Base-by-base conservation (phyloP, 208 protist species). In the Trypanosoma cruzi region DNA sequence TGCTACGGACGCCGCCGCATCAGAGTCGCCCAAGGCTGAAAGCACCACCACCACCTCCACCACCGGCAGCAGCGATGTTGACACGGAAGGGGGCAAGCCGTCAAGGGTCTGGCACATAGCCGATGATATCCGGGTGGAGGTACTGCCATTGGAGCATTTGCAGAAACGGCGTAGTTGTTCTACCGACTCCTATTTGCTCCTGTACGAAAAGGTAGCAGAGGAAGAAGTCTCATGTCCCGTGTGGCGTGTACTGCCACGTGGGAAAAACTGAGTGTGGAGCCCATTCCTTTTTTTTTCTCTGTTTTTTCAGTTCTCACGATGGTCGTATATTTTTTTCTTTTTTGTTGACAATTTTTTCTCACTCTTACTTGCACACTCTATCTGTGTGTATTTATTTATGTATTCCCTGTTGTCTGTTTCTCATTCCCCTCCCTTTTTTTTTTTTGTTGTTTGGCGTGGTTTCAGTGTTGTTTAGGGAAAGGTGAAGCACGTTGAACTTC, bases 151-250 rank as follows among this genome's bases (percentile, higher is more conserved):
- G 4, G 71, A 62, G 18, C 10, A 8, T 28, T 24, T 81, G 48
- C 26, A 26, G 16, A 55, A 70, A 32, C 58, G 64, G 8, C 73
- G 72, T 8, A 53, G 32, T 31, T 69, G 67, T 61, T 76, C 69
- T 54, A 60, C 65, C 2, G 69, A 78, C n/a, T 71, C 67, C 34
- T 94, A 94, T 57, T 64, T 94, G 8, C 66, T 94, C 7, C 53
- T 90, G 0, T 94, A 92, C 32, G 85, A 94, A 57, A 88, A 80
- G 58, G 65, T 89, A 7, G 50, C 20, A 16, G 83, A 89, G 65
- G 74, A 81, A 59, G 54, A 71, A 13, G 77, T 85, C 22, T 64
- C 64, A 22, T 83, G 78, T 31, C 73, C 80, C 2, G 66, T 82
- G 4, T 80, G 62, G 62, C 40, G 63, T 40, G 82, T 91, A 28